Base-by-base conservation (phyloP, 148 eudicot genomes). In the Amaranthus hypochondriacus region DNA sequence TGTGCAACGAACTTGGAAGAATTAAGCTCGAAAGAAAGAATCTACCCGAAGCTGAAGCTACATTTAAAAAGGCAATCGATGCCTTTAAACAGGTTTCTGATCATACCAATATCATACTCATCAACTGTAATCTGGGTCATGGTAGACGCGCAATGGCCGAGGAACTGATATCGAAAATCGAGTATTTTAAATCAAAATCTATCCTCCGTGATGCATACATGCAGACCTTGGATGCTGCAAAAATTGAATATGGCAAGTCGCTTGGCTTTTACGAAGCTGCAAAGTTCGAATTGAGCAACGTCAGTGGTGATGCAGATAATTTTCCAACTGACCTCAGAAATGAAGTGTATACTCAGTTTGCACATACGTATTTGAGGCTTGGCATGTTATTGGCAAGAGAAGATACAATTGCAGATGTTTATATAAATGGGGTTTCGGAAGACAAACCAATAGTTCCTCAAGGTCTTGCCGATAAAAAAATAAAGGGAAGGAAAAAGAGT, bases 1-100 rank as follows among this genome's bases (percentile, higher is more conserved):
- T 87, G 65, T 95, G 96, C 87, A 95, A 95, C 80, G 99, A 95
- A 82, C 77, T 92, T 71, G 99, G 99, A 71, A 87, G 99, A 78
- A 77, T 68, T 61, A 80, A 91, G 79, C 81, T 95, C 28, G 93
- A 85, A 73, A 83, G 81, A 75, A 92, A 88, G 73, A 91, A 92
- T 57, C 73, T 90, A 83, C 81, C 77, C 50, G 75, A 83, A 85
- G 97, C 99, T 73, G 97, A 95, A 84, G 76, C 62, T 84, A 96
- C 93, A 39, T 95, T 88, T 87, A 75, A 81, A 68, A 84, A 92
- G 71, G 99, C 99, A 75, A 89, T 95, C 14, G 80, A 69, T 77
- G 87, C 96, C 58, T 95, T 95, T 72, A 86, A 78, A 83, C 82
- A 85, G 80, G 99, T 95, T 13, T 86, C 86, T 62, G 99, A 95